Conservation (phyloP, 208 protist species). For the Crithidia bombi region DNA sequence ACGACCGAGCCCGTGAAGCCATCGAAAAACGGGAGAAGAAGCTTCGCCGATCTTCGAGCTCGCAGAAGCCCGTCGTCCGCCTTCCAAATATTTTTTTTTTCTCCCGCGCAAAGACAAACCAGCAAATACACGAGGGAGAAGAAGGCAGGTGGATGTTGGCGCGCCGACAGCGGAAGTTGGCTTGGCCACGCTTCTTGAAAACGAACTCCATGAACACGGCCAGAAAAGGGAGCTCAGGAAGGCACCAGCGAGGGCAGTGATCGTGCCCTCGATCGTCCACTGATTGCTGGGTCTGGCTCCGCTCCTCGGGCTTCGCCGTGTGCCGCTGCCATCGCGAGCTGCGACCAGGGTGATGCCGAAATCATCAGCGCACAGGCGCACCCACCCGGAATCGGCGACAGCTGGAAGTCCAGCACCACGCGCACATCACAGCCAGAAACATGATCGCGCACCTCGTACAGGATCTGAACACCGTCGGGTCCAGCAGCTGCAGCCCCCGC, state of each 20-base stretch:
- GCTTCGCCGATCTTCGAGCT: not conserved
- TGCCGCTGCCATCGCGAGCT: constrained; percentile 39
- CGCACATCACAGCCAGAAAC: constrained; percentile 51
- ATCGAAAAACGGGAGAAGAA: constrained; percentile 41
- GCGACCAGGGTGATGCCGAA: constrained; percentile 44
- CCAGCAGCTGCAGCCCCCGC: constrained; percentile 46
- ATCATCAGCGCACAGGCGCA: constrained; percentile 43
- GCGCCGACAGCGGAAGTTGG: constrained; percentile 18
- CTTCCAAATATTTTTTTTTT: not conserved
- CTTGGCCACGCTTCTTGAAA: constrained; percentile 56
- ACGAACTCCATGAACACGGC: constrained; percentile 64
- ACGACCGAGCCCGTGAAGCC: constrained; percentile 64
- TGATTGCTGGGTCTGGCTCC: constrained; percentile 5
- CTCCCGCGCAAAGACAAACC: constrained; percentile 6
- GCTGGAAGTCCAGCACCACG: constrained; percentile 25
- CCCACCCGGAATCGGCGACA: constrained; percentile 50
- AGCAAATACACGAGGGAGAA: constrained; percentile 44
- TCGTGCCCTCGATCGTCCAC: constrained; percentile 38
- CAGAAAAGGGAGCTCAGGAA: constrained; percentile 52
- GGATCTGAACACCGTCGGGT: constrained; percentile 64
- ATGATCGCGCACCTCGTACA: constrained; percentile 65
- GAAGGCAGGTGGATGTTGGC: constrained; percentile 51
- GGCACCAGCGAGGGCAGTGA: constrained; percentile 37
- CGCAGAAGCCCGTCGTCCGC: not conserved
- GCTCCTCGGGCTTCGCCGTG: constrained; percentile 20